Percentiles rank a stretch among this genome's conserved stretches.
phyloP scores from a whole-genome alignment of 2,329 filamentous ascomycete genomes.

The Botrytis aclada region DNA sequence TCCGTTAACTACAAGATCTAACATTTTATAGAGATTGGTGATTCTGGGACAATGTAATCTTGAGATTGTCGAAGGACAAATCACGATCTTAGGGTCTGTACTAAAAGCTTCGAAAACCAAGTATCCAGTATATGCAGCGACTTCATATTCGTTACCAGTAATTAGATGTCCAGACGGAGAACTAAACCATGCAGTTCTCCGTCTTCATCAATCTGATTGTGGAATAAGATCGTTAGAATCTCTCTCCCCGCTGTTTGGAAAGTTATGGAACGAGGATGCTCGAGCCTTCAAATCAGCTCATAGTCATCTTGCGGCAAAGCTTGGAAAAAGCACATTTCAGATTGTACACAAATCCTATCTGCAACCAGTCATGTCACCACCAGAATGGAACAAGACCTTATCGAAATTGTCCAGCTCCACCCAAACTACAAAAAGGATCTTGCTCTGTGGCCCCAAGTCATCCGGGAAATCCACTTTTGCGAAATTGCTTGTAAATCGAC shows the following conservation, averaged over 20 bases:
- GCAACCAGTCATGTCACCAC: slow-evolving; percentile 54
- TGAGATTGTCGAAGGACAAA: slow-evolving; percentile 56
- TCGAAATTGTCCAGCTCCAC: slow-evolving; percentile 36
- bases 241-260: slow-evolving; percentile 64
- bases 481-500: slow-evolving; percentile 61
- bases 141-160: slow-evolving; percentile 67
- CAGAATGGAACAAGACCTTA: slow-evolving; percentile 55
- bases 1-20: slow-evolving; percentile 16
- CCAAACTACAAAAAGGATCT: slow-evolving; percentile 42
- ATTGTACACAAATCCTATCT: slow-evolving; percentile 52
- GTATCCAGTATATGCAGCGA: slow-evolving; percentile 62
- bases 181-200: slow-evolving; percentile 52
- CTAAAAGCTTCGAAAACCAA: slow-evolving; percentile 48
- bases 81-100: slow-evolving; percentile 63
- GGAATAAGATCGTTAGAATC: slow-evolving; percentile 53
- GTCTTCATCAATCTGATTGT: slow-evolving; percentile 49
- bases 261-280: slow-evolving; percentile 58
- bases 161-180: slow-evolving; percentile 50
- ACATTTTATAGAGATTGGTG: slow-evolving; percentile 51
- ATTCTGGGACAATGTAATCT: slow-evolving; percentile 68
- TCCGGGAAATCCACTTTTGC: slow-evolving; percentile 76
- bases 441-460: slow-evolving; percentile 68
- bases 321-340: slow-evolving; percentile 44
- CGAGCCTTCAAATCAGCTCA: slow-evolving; percentile 26
- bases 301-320: slow-evolving; percentile 20